Base-by-base conservation (phyloP, 176 grass and related monocot genomes). In the Rhipidocladum racemiflorum region DNA sequence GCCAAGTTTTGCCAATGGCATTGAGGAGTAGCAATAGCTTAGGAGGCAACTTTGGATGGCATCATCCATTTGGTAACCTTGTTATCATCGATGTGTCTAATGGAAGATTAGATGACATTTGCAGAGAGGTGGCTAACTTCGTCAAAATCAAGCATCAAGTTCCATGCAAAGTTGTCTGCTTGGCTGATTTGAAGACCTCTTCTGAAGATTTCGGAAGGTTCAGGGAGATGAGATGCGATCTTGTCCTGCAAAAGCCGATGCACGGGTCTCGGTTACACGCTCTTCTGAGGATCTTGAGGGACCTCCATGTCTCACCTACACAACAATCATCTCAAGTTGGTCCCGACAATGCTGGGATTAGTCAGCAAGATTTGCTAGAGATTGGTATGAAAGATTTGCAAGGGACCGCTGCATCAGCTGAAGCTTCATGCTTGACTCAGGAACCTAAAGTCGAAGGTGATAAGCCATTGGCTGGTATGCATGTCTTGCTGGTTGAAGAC, bases 401-500 rank as follows among this genome's bases (percentile, higher is more conserved):
- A 5, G 54, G 21, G 1, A 14, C 30, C 75, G 29, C 1, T 2
- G 68, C 60, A 14, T 29, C 49, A 28, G 42, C 13, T 76, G 63
- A 81, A 54, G 57, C 15, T 32, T 27, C 51, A 4, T 1, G n/a
- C 15, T 5, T 55, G 43, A 20, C 32, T 34, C 70, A 54, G 43
- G 70, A 61, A 20, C 24, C 17, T 7, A 76, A n/a, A 40, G 17
- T 23, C 4, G 80, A 74, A 80, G 81, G 81, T 30, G 76, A 81
- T 7, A 94, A 88, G 28, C 89, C 85, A 5, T 51, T 97, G 57
- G 68, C 39, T 18, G 89, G 91, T 17, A 85, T 88, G 80, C 70
- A 35, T 51, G 16, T 94, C 18, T 69, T 97, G 32, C 88, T 94
- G 14, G 94, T 51, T 18, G 94, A 97, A 62, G 94, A 97, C 71